Evolutionary conservation across 78 protist species (phyloP).

Genomic region (Guillardia theta): DNA sequence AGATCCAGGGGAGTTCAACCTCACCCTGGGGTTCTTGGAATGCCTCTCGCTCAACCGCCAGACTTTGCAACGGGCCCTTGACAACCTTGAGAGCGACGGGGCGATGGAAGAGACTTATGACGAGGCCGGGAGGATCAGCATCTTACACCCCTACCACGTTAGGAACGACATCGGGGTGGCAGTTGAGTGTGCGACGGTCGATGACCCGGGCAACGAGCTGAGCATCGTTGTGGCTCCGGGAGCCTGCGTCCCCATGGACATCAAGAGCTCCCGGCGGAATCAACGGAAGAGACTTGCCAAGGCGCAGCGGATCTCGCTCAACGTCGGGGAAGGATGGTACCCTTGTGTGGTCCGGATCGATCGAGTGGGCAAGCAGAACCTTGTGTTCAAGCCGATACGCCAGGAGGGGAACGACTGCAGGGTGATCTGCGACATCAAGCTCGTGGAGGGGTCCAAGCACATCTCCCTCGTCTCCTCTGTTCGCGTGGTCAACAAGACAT

Average conservation of each 20-base stretch:
- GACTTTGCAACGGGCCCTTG: background rate
- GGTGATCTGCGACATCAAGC: background rate
- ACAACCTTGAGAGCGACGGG: background rate
- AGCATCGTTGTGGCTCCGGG: background rate
- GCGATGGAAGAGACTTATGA: background rate
- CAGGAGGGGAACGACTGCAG: background rate
- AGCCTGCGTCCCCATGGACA: background rate
- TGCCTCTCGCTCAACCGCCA: background rate
- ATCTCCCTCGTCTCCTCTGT: background rate
- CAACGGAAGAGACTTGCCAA: background rate
- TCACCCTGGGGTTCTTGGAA: constrained; percentile 3
- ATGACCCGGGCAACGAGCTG: background rate
- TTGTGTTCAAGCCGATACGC: background rate
- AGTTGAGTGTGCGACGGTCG: background rate
- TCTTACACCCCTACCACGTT: constrained; percentile 7
- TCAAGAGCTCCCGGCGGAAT: background rate
- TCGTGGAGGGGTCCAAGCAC: constrained; percentile 6
- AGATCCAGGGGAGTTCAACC: background rate
- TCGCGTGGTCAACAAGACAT: background rate
- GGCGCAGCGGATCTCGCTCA: background rate
- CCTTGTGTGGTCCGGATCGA: background rate
- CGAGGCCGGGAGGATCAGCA: background rate
- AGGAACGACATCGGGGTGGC: background rate
- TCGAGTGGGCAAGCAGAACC: background rate
- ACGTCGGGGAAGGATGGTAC: background rate